These are phyloP conservation scores for Termitomyces sp. DNA, from an alignment of 1,284 basidiomycete genomes.

Conservation along the genomic window DNA sequence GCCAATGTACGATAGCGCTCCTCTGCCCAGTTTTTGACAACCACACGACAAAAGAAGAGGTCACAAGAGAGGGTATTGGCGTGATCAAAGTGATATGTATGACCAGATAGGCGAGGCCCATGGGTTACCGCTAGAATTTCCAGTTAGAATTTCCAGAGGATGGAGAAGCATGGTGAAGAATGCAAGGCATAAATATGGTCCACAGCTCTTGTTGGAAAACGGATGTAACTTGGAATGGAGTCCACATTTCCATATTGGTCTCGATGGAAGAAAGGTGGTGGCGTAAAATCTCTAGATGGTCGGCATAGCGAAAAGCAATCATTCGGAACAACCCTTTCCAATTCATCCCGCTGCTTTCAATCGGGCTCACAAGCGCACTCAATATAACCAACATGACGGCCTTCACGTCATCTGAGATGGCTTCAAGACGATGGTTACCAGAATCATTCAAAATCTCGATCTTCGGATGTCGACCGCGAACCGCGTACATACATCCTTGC, in stretches of 20 bases:
- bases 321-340: slow-evolving; percentile 1
- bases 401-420: neutral
- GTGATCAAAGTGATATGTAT: slow-evolving; percentile 8
- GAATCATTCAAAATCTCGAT: neutral
- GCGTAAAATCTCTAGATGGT: slow-evolving; percentile 8
- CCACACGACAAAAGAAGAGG: slow-evolving; percentile 33
- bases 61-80: neutral
- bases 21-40: slow-evolving; percentile 39
- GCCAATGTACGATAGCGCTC: slow-evolving; percentile 30
- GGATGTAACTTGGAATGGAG: neutral
- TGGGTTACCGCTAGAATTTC: neutral
- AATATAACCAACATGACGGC: neutral
- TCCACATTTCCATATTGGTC: neutral
- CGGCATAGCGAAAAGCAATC: slow-evolving; percentile 9
- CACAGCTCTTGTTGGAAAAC: slow-evolving; percentile 4
- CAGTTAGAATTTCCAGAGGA: too few relatives aligned
- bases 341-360: slow-evolving; percentile 4
- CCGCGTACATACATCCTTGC: neutral
- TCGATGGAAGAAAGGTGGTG: slow-evolving; percentile 6
- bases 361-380: neutral
- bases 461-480: neutral
- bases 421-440: slow-evolving; percentile 5
- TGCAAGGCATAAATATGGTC: slow-evolving; percentile 10
- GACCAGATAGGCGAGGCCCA: slow-evolving; percentile 9
- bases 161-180: slow-evolving; percentile 4